Evolutionary conservation across 2,329 filamentous ascomycete genomes (phyloP).

Genomic region (Grosmannia clavigera): DNA sequence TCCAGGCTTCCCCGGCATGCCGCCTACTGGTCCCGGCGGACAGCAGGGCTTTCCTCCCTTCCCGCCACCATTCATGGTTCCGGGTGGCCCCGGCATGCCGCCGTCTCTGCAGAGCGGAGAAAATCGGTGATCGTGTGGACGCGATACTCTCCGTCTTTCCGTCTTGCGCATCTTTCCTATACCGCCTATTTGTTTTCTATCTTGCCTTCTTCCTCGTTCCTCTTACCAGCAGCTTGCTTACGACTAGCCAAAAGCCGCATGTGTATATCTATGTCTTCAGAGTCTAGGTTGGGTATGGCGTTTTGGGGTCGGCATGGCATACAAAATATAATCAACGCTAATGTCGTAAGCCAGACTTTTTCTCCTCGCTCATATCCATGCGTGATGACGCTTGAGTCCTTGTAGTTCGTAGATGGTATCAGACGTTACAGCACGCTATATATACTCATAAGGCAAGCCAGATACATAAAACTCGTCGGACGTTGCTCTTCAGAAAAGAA

Average conservation of each 20-base stretch:
- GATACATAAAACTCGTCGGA: neutral
- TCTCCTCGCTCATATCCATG: too few species aligned
- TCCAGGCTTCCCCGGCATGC: slow-evolving; percentile 28
- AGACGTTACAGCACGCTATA: neutral
- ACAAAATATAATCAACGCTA: neutral
- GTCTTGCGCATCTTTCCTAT: neutral
- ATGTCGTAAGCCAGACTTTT: neutral
- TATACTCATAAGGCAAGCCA: neutral
- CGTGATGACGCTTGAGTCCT: neutral
- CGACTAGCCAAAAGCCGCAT: neutral
- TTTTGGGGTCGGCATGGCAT: neutral
- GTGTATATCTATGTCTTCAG: neutral
- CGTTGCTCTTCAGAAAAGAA: neutral
- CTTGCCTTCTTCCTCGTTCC: neutral
- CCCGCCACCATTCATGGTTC: slow-evolving; percentile 21
- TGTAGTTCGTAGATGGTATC: slow-evolving; percentile 1
- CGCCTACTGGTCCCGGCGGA: slow-evolving; percentile 17
- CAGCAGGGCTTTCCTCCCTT: slow-evolving; percentile 24
- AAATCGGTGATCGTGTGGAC: slow-evolving; percentile 19
- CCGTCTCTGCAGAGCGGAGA: slow-evolving; percentile 12
- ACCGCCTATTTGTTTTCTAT: neutral
- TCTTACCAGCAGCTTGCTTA: neutral
- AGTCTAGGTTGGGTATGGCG: neutral
- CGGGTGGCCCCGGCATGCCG: slow-evolving; percentile 25
- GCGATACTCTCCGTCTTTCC: neutral